These are phyloP conservation scores for Agrostemma githago DNA, from an alignment of 148 eudicot genomes.

Conservation along the genomic window DNA sequence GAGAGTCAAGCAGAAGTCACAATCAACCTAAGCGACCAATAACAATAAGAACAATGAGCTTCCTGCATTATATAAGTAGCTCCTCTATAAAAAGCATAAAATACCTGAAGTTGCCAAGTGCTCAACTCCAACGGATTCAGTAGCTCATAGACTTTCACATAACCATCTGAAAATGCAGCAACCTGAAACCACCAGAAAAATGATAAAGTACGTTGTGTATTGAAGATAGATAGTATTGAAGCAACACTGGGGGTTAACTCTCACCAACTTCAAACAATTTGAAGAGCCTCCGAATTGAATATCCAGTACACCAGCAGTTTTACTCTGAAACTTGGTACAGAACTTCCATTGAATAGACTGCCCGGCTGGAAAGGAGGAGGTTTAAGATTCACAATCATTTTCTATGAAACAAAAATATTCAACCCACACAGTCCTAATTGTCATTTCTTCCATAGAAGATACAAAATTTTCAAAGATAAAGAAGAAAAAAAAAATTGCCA, in stretches of 20 bases:
- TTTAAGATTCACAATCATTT: background rate
- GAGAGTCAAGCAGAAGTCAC: background rate
- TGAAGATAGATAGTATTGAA: background rate
- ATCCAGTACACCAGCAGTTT: conserved; percentile 51
- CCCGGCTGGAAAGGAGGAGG: conserved; percentile 33
- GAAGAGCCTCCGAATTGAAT: conserved; percentile 63
- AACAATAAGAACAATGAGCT: background rate
- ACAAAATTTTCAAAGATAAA: background rate
- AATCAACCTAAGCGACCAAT: background rate
- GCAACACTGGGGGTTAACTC: conserved; percentile 16
- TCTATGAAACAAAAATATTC: background rate
- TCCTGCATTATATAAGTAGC: background rate
- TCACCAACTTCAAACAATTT: conserved; percentile 71
- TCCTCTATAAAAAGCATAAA: background rate
- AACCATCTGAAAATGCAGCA: conserved; percentile 85
- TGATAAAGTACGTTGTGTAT: background rate
- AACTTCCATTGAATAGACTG: conserved; percentile 65
- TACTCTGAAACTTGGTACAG: conserved; percentile 55
- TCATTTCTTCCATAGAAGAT: background rate
- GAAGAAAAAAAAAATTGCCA: background rate
- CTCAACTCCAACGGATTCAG: conserved; percentile 67
- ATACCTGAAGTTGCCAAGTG: conserved; percentile 96
- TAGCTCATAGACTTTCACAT: conserved; percentile 71
- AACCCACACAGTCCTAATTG: background rate
- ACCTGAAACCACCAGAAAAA: conserved; percentile 37